Evolutionary conservation across 2,329 filamentous ascomycete genomes (phyloP).

Genomic region (Teratosphaeria viscida): DNA sequence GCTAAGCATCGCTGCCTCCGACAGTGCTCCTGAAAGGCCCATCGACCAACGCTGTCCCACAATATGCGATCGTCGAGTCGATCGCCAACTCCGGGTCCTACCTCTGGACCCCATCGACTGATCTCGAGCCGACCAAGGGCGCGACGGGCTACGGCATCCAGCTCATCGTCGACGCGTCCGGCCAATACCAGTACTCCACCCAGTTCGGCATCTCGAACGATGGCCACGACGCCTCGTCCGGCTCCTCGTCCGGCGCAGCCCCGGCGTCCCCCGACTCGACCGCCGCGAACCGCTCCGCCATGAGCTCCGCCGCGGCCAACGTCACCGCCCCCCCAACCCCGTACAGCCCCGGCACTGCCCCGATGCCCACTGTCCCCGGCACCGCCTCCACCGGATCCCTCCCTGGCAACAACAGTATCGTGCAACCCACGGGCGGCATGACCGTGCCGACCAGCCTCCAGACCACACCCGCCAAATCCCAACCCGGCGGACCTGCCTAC

Average conservation of each 20-base stretch:
- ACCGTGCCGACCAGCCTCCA: slow-evolving; percentile 18
- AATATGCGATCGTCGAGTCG: slow-evolving; percentile 41
- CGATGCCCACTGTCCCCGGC: not conserved
- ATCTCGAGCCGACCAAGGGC: slow-evolving; percentile 27
- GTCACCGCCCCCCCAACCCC: slow-evolving; percentile 4
- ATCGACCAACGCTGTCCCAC: slow-evolving; percentile 42
- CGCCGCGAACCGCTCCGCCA: slow-evolving; percentile 14
- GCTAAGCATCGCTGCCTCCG: not conserved
- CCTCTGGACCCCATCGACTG: slow-evolving; percentile 43
- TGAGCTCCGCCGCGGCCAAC: slow-evolving; percentile 12
- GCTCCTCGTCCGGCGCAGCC: not conserved
- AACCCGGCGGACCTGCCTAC: slow-evolving; percentile 13
- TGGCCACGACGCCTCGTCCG: not conserved
- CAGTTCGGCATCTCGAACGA: slow-evolving; percentile 50
- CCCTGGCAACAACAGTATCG: slow-evolving; percentile 5
- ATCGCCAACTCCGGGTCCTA: slow-evolving; percentile 48
- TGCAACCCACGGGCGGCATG: slow-evolving; percentile 24
- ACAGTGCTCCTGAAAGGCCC: slow-evolving; percentile 48
- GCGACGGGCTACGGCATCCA: slow-evolving; percentile 49
- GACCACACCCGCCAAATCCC: slow-evolving; percentile 20
- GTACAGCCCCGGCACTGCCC: not conserved
- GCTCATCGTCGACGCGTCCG: slow-evolving; percentile 49
- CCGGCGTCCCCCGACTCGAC: slow-evolving; percentile 11
- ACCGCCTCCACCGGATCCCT: slow-evolving; percentile 24
- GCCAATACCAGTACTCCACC: slow-evolving; percentile 51